Base-by-base conservation (phyloP, 768 basidiomycete genomes). In the Mycena chlorophos region DNA sequence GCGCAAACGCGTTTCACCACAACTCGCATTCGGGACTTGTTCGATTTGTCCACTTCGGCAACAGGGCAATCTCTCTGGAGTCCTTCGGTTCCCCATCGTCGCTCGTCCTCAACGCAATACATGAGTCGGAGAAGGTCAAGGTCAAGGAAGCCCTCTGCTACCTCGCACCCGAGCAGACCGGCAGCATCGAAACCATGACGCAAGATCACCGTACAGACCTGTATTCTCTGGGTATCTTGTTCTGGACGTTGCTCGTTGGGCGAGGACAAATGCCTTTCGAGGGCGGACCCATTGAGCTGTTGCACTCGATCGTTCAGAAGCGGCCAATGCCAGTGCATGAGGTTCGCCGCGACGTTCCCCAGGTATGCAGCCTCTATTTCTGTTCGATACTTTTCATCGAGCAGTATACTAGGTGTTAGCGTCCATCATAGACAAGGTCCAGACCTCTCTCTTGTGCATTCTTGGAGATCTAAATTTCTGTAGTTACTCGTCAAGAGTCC, bases 141-240 rank as follows among this genome's bases (percentile, higher is more conserved):
- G 83, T 88, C 47, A 89, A 88, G 69, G 87, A 89, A 69, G 87
- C 86, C 2, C 70, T 89, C 4, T 87, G 84, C 66, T 90, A 88
- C 63, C 78, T 89, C 29, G 85, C 87, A 5, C 88, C 88, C 16
- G 87, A 89, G 65, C 87, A 90, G 68, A 88, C 87, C 1, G 87
- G 87, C 8, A 83, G 86, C 62, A 83, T 84, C 57, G 86, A 88
- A 66, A 86, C 84, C 4, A 83, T 83, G 68, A 77, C 80, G 2
- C 86, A 88, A 62, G 88, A 90, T 64, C 85, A 88, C 60, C 69
- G 87, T 55, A 88, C 88, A 13, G 88, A 90, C 68, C 69, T 90
- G 26, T 89, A 90, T 66, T 85, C 86, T 0, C 75, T 89, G 5
- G 88, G 88, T 2, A 81, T 88, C 54, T 66, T 87, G 61, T 87